Percentiles rank a stretch among this genome's conserved stretches.
phyloP scores from a whole-genome alignment of 140 eudicot species.

The Oenanthe javanica region DNA sequence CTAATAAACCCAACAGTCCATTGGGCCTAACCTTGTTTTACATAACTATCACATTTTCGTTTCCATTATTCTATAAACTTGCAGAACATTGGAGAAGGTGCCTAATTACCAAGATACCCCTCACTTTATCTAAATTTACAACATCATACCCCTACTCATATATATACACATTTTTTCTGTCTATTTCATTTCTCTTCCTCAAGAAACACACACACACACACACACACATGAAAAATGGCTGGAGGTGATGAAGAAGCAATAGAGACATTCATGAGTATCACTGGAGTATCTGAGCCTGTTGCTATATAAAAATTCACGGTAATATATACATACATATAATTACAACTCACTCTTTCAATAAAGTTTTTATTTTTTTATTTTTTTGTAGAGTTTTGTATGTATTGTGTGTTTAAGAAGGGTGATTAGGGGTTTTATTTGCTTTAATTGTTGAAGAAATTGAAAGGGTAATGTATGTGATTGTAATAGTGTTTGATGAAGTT shows the following conservation, averaged over 20 bases:
- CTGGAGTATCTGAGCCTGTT: constrained; percentile 49
- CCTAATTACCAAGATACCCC: neutral
- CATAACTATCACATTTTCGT: neutral
- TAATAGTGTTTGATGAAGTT: neutral
- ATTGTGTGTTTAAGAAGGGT: too few species aligned
- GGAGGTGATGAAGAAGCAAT: constrained; percentile 37
- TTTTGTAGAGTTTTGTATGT: too few species aligned
- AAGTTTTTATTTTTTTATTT: neutral
- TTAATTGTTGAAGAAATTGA: neutral
- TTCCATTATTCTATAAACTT: neutral
- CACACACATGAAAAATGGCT: constrained; percentile 15
- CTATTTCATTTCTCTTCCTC: too few species aligned
- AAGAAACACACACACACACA: neutral
- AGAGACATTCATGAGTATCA: constrained; percentile 53
- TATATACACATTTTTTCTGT: neutral
- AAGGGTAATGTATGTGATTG: neutral
- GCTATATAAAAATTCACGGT: constrained; percentile 64
- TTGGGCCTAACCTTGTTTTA: neutral
- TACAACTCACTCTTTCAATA: neutral
- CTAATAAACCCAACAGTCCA: neutral
- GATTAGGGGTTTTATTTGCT: neutral
- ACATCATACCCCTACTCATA: neutral
- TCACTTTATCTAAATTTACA: neutral
- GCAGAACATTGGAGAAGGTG: neutral
- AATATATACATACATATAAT: neutral